Percentiles rank a stretch among this genome's conserved stretches.
Conservation (phyloP, 345 rosid species). For the Corchorus olitorius region DNA sequence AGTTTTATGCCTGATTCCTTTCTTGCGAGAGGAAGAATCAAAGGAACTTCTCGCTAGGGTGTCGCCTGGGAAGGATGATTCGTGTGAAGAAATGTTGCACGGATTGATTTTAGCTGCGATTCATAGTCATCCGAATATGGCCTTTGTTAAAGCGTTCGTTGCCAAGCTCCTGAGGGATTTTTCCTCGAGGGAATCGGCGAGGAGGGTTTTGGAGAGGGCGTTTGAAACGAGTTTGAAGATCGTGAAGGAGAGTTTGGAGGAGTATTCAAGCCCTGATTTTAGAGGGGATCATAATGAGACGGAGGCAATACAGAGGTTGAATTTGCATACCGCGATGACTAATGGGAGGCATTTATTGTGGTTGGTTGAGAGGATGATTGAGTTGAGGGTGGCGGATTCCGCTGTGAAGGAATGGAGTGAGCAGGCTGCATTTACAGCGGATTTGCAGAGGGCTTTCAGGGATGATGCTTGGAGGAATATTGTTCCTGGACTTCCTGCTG, state of each 20-base stretch:
- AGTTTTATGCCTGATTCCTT: slow-evolving; percentile 47
- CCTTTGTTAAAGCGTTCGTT: slow-evolving; percentile 63
- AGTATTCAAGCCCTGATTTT: slow-evolving; percentile 71
- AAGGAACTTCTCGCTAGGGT: slow-evolving; percentile 58
- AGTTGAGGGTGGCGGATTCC: slow-evolving; percentile 61
- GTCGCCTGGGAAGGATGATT: slow-evolving; percentile 33
- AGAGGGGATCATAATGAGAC: slow-evolving; percentile 72
- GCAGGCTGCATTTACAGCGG: slow-evolving; percentile 54
- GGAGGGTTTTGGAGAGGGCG: slow-evolving; percentile 58
- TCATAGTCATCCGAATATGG: slow-evolving; percentile 52
- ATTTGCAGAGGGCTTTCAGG: slow-evolving; percentile 61
- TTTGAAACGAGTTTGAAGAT: slow-evolving; percentile 54
- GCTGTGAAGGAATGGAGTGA: slow-evolving; percentile 75
- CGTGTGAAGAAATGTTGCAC: slow-evolving; percentile 64
- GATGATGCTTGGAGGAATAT: slow-evolving; percentile 73
- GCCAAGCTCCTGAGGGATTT: slow-evolving; percentile 64
- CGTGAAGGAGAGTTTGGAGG: slow-evolving; percentile 67
- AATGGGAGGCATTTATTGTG: slow-evolving; percentile 62
- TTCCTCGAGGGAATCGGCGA: slow-evolving; percentile 50
- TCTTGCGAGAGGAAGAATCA: slow-evolving; percentile 51
- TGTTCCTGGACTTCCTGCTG: slow-evolving; percentile 65
- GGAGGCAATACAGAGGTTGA: slow-evolving; percentile 69
- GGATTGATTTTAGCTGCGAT: slow-evolving; percentile 54
- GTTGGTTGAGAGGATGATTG: slow-evolving; percentile 81
- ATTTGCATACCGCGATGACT: slow-evolving; percentile 65